phyloP scores from a whole-genome alignment of 2,329 filamentous ascomycete species.

The Cordyceps militaris region DNA sequence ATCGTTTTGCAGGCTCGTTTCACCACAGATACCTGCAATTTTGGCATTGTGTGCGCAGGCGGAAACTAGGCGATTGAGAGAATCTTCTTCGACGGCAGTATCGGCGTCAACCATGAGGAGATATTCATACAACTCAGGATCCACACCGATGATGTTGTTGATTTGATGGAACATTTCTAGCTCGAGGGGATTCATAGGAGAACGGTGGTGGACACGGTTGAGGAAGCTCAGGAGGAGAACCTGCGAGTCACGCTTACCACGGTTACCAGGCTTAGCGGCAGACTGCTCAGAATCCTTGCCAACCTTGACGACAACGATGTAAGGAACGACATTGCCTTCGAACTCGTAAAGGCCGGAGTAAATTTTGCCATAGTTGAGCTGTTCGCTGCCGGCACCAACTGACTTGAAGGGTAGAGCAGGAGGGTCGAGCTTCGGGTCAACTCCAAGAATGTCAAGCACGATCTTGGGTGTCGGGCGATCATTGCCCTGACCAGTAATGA shows the following conservation, averaged over 20 bases:
- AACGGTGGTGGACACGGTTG: conserved; percentile 91
- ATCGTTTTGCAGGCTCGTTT: conserved; percentile 93
- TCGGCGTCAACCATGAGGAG: conserved; percentile 97
- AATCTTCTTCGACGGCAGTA: conserved; percentile 87
- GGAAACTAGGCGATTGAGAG: conserved; percentile 84
- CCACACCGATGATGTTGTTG: conserved; percentile 97
- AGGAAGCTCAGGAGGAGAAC: conserved; percentile 95
- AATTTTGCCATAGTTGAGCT: conserved; percentile 97
- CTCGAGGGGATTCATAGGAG: conserved; percentile 92
- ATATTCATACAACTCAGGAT: conserved; percentile 96
- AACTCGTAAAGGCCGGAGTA: conserved; percentile 97
- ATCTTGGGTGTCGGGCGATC: conserved; percentile 97
- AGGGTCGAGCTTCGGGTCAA: conserved; percentile 93
- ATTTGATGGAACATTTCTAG: conserved; percentile 98
- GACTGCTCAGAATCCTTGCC: conserved; percentile 92
- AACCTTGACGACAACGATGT: conserved; percentile 91
- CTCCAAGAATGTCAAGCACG: conserved; percentile 91
- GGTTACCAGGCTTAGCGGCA: conserved; percentile 91
- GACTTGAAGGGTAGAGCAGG: conserved; percentile 92
- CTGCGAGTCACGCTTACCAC: conserved; percentile 97
- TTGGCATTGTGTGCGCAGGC: conserved; percentile 90
- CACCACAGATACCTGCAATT: conserved; percentile 95
- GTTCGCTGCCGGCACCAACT: conserved; percentile 78
- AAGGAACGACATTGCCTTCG: conserved; percentile 95
- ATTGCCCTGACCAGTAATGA: conserved; percentile 93